A percentile compares a stretch with the other conserved stretches of the same genome.
Conservation (phyloP, 371 early-diverging fungal species). For the Dichotomocladium elegans region DNA sequence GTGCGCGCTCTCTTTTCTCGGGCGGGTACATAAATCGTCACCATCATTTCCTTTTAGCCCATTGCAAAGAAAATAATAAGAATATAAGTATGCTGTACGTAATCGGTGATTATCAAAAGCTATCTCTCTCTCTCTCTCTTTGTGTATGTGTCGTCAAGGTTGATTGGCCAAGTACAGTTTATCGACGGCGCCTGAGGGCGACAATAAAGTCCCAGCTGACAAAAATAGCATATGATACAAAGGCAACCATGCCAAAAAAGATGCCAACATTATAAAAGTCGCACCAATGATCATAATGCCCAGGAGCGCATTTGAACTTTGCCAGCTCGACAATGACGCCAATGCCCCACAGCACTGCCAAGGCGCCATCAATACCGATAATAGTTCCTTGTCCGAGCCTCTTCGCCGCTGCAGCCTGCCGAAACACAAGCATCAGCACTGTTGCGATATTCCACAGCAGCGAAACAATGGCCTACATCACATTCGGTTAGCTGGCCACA, state of each 20-base stretch:
- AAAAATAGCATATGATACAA: constrained; percentile 34
- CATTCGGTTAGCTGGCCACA: too few relatives aligned
- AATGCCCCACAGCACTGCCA: constrained; percentile 50
- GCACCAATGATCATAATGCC: constrained; percentile 45
- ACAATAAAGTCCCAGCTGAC: constrained; percentile 49
- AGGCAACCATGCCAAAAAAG: constrained; percentile 47
- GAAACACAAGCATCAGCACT: constrained; percentile 37
- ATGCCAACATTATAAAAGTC: constrained; percentile 55
- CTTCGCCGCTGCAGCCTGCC: constrained; percentile 30
- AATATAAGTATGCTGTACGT: background rate
- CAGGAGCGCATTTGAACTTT: constrained; percentile 43
- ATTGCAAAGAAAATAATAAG: background rate
- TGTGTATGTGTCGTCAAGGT: background rate
- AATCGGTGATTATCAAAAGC: background rate
- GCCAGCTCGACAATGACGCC: constrained; percentile 54
- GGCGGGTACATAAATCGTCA: too few relatives aligned
- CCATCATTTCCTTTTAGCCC: too few relatives aligned
- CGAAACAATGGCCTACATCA: constrained; percentile 36
- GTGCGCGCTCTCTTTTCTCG: too few relatives aligned
- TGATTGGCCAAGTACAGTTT: background rate
- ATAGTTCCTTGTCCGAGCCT: constrained; percentile 45
- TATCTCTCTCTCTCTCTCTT: background rate
- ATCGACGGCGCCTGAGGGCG: constrained; percentile 5
- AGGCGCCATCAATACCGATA: constrained; percentile 40
- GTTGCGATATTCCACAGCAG: constrained; percentile 37